These are phyloP conservation scores for Phalaenopsis aphrodite DNA, from an alignment of 106 monocot species.

Conservation along the genomic window DNA sequence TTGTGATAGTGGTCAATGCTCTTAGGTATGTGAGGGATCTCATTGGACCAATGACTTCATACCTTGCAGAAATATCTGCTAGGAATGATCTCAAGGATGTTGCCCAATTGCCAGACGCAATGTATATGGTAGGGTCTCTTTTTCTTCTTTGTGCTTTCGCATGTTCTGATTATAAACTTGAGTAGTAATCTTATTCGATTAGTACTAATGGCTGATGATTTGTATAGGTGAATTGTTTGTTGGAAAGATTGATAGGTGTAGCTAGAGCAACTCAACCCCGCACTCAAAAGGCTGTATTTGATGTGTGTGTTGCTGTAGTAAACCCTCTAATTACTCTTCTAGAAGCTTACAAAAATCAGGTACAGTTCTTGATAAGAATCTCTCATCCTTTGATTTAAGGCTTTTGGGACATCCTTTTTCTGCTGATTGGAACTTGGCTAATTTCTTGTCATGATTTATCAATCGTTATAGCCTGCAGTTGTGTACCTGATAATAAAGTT, in stretches of 20 bases:
- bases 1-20: slow-evolving; percentile 1
- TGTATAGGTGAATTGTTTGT: slow-evolving; percentile 69
- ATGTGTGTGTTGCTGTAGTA: slow-evolving; percentile 73
- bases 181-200: background rate
- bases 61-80: slow-evolving; percentile 60
- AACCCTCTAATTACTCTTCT: slow-evolving; percentile 65
- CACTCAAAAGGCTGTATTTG: slow-evolving; percentile 82
- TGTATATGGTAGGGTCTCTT: slow-evolving; percentile 51
- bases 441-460: background rate
- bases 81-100: slow-evolving; percentile 56
- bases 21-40: slow-evolving; percentile 78
- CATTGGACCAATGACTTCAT: slow-evolving; percentile 63
- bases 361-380: slow-evolving; percentile 11
- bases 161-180: background rate
- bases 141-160: background rate
- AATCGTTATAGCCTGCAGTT: slow-evolving; percentile 54
- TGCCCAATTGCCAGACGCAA: slow-evolving; percentile 69
- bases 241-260: slow-evolving; percentile 94
- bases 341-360: slow-evolving; percentile 87
- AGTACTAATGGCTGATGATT: background rate
- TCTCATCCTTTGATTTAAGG: background rate
- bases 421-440: background rate
- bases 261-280: slow-evolving; percentile 79
- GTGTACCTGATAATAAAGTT: slow-evolving; percentile 92
- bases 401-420: background rate